Percentiles rank a stretch among this genome's conserved stretches.
These are phyloP conservation scores for Hyaloperonospora arabidopsidis DNA, from an alignment of 352 stramenopile genomes.

Conservation along the genomic window DNA sequence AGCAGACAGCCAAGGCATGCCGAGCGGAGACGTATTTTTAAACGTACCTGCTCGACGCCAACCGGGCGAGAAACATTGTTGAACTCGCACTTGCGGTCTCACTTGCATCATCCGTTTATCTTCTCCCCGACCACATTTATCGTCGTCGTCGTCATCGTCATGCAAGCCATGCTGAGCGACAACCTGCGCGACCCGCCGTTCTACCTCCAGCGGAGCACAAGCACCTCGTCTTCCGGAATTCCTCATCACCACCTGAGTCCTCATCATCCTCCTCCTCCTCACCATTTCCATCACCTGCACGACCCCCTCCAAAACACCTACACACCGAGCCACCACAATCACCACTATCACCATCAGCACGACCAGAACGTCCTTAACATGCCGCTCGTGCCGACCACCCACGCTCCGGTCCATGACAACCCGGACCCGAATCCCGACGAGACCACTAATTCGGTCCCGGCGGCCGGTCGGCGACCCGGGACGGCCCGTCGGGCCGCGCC, in stretches of 20 bases:
- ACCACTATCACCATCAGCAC: constrained; percentile 10
- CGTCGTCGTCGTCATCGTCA: constrained; percentile 16
- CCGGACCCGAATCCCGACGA: too few relatives aligned
- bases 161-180: constrained; percentile 35
- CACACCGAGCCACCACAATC: background rate
- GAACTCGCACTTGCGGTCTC: constrained; percentile 18
- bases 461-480: constrained; percentile 5
- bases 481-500: constrained; percentile 27
- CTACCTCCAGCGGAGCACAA: constrained; percentile 29
- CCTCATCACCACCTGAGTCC: constrained; percentile 2
- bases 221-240: background rate
- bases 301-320: too few relatives aligned
- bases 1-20: too few relatives aligned
- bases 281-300: too few relatives aligned
- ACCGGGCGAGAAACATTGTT: constrained; percentile 28
- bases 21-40: constrained; percentile 22
- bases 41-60: constrained; percentile 24
- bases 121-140: too few relatives aligned
- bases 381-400: background rate
- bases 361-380: constrained; percentile 3
- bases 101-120: constrained; percentile 10
- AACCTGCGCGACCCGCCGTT: constrained; percentile 24
- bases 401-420: too few relatives aligned
- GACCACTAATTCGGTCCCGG: too few relatives aligned
- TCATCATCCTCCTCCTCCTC: too few relatives aligned